Base-by-base conservation (phyloP, 2,329 filamentous ascomycete genomes). In the Trichoderma lentiforme region DNA sequence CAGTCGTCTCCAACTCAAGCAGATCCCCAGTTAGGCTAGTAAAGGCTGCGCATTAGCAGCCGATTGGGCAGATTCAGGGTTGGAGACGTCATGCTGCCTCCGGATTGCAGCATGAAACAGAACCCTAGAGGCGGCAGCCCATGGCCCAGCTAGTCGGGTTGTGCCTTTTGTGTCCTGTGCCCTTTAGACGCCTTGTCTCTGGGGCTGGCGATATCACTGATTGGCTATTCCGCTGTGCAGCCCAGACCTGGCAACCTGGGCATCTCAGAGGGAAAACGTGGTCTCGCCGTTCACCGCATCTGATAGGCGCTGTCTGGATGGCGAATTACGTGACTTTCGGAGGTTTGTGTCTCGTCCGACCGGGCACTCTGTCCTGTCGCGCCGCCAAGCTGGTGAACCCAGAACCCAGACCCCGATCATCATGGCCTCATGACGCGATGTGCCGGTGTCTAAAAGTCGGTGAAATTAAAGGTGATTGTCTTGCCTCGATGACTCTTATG, bases 11-110 rank as follows among this genome's bases (percentile, higher is more conserved):
- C 28, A 53, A 58, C 26, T 26, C 71, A 53, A 63, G 18, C 26
- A 71, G 39, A 60, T 73, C 36, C 71, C 56, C 53, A 56, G 51
- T 66, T 36, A 64, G 71, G 60, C 67, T 71, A 72, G 71, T 65
- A 65, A 65, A 60, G 67, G 71, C 62, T 72, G 70, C 69, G 36
- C 67, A 57, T 64, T 63, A 51, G 70, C 67, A 73, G 71, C 74
- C 71, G 71, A 74, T 75, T 74, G 73, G 73, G 30, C 53, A 39
- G 32, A 21, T n/a, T 5, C n/a, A 56, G 71, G 72, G 66, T 8
- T 26, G 1, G 57, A 43, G 71, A 74, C 73, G 73, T 74, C 73
- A 74, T 74, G 47, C 68, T 61, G 64, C 60, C 57, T 65, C 39
- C 32, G 53, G 51, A 43, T 36, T 64, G 68, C 64, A 73, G 57